phyloP scores from a whole-genome alignment of 305 asterid species.

The Striga hermonthica region DNA sequence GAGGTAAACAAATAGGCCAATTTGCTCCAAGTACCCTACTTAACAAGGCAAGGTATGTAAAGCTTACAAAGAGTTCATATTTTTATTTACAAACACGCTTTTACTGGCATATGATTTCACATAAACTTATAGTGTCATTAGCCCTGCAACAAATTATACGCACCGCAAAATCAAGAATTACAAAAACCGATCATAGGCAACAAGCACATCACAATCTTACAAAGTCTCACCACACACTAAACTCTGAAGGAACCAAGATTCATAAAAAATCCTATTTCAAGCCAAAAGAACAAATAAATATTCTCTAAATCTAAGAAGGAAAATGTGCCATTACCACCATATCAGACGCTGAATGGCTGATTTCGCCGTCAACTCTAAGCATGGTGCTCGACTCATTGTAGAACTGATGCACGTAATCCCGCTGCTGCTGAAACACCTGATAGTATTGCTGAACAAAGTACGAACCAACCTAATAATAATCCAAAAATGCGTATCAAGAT shows the following conservation, averaged over 20 bases:
- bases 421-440: constrained; percentile 65
- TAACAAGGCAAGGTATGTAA: not conserved
- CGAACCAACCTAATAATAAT: constrained; percentile 65
- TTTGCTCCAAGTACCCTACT: not conserved
- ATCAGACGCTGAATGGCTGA: constrained; percentile 41
- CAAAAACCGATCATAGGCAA: not conserved
- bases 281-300: not conserved
- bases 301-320: not conserved
- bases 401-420: constrained; percentile 68
- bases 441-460: constrained; percentile 85
- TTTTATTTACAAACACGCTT: not conserved
- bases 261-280: not conserved
- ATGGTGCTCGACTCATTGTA: constrained; percentile 69
- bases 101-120: not conserved
- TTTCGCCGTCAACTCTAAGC: constrained; percentile 52
- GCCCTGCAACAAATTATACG: not conserved
- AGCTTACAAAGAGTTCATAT: too few relatives aligned
- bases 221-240: not conserved
- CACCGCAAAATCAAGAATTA: not conserved
- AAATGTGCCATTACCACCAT: constrained; percentile 35
- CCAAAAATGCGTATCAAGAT: not conserved
- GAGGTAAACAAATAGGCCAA: not conserved
- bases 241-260: not conserved
- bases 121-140: not conserved
- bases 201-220: not conserved